phyloP scores from a whole-genome alignment of 352 stramenopile genomes.

The Globisporangium nagaii region DNA sequence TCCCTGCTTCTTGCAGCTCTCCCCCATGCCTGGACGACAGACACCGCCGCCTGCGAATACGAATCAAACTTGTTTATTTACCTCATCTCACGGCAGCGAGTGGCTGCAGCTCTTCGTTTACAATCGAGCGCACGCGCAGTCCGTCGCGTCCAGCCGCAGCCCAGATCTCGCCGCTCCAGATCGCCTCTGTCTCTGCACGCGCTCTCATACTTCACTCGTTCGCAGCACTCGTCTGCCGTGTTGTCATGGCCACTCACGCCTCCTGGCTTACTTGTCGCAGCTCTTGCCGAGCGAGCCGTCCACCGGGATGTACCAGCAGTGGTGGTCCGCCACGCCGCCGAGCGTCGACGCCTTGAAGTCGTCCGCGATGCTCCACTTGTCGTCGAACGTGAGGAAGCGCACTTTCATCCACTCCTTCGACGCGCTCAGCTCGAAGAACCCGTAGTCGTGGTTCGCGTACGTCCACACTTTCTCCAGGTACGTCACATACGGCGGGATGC shows the following conservation, averaged over 20 bases:
- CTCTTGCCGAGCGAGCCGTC: slow-evolving; percentile 24
- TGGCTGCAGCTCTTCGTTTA: too few species aligned
- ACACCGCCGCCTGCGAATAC: too few species aligned
- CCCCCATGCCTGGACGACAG: too few species aligned
- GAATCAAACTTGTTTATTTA: too few species aligned
- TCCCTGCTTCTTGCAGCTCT: too few species aligned
- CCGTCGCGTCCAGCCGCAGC: too few species aligned
- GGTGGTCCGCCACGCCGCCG: slow-evolving; percentile 52
- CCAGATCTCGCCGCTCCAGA: too few species aligned
- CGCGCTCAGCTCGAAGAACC: slow-evolving; percentile 57
- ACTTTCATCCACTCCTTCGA: slow-evolving; percentile 66
- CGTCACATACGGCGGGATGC: slow-evolving; percentile 45
- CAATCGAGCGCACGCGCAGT: too few species aligned
- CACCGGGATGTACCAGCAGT: slow-evolving; percentile 75
- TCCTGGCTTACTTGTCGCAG: slow-evolving; percentile 9
- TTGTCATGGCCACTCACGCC: not conserved
- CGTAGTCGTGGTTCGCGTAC: slow-evolving; percentile 61
- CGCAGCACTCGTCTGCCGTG: not conserved
- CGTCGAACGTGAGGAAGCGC: slow-evolving; percentile 65
- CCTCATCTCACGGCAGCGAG: too few species aligned
- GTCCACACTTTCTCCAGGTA: slow-evolving; percentile 58
- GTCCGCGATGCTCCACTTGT: slow-evolving; percentile 52
- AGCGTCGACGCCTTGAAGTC: slow-evolving; percentile 38
- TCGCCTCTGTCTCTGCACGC: too few species aligned
- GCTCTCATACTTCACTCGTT: not conserved